Evolutionary conservation across 352 stramenopile genomes (phyloP).

Genomic region (Achlya hypogyna): DNA sequence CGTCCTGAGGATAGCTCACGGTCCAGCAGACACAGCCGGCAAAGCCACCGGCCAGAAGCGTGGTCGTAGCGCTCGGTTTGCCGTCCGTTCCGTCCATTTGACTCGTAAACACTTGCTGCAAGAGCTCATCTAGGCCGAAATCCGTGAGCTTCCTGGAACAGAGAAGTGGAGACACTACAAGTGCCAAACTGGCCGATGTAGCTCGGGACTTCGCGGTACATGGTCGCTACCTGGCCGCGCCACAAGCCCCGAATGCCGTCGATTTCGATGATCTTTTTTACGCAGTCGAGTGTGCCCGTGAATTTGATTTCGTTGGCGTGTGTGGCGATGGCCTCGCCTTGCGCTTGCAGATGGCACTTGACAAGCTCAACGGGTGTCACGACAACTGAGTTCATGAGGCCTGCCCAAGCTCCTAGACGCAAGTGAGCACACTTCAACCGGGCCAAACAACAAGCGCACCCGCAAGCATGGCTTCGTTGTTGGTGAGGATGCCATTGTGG

Average conservation of each 20-base stretch:
- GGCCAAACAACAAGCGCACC: no score
- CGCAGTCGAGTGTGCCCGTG: constrained; percentile 10
- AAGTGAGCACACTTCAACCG: no score
- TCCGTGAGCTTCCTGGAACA: not conserved
- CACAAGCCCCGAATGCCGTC: constrained; percentile 7
- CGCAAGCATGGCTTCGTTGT: constrained; percentile 17
- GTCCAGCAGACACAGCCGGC: constrained; percentile 16
- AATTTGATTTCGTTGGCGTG: constrained; percentile 11
- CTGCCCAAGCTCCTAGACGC: not conserved
- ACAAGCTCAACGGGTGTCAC: constrained; percentile 12
- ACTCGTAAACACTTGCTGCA: constrained; percentile 2
- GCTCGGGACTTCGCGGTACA: constrained; percentile 14
- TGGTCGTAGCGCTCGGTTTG: not conserved
- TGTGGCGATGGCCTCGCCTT: constrained; percentile 6
- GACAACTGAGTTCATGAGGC: constrained; percentile 12
- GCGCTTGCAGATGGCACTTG: constrained; percentile 16
- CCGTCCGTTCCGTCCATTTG: constrained; percentile 1
- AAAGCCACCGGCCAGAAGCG: constrained; percentile 14
- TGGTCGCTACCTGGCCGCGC: constrained; percentile 8
- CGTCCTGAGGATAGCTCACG: constrained; percentile 15
- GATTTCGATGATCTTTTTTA: constrained; percentile 14
- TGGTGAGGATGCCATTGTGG: constrained; percentile 9
- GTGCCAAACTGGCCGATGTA: constrained; percentile 17
- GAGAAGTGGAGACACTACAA: not conserved
- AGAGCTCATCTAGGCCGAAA: constrained; percentile 1